Conservation (phyloP, 1,139 yeast species). For the Suhomyces taliae region DNA sequence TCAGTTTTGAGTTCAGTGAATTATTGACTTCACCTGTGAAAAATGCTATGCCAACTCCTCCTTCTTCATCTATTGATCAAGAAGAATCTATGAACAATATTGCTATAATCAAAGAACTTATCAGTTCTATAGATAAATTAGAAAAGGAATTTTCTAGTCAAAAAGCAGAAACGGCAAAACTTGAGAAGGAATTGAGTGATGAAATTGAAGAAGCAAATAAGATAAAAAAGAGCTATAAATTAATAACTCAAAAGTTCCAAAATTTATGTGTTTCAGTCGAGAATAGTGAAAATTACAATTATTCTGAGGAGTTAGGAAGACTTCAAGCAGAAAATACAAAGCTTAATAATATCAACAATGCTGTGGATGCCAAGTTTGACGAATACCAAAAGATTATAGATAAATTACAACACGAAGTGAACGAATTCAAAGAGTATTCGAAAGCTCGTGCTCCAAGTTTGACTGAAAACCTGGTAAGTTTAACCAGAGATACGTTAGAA, state of each 20-base stretch:
- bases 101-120: conserved; percentile 17
- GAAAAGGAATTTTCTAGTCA: conserved; percentile 25
- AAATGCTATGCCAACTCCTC: conserved; percentile 17
- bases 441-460: conserved; percentile 9
- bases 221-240: conserved; percentile 20
- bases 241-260: conserved; percentile 22
- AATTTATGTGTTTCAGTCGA: conserved; percentile 19
- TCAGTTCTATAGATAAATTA: conserved; percentile 19
- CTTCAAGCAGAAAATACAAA: conserved; percentile 24
- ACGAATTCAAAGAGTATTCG: conserved; percentile 22
- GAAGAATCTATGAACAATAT: conserved; percentile 19
- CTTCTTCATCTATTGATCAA: conserved; percentile 16
- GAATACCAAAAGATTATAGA: conserved; percentile 34
- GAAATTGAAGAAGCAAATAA: conserved; percentile 26
- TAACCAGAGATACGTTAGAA: conserved; percentile 8
- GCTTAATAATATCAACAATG: conserved; percentile 14
- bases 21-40: conserved; percentile 9
- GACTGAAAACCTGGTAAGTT: neutral
- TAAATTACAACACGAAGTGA: conserved; percentile 34
- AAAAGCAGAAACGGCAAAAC: conserved; percentile 20
- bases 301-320: conserved; percentile 14
- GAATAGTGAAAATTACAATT: conserved; percentile 1
- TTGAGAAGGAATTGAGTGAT: conserved; percentile 23
- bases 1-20: conserved; percentile 23
- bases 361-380: conserved; percentile 27